Base-by-base conservation (phyloP, 2,329 filamentous ascomycete genomes). In the Neonectria faginata region DNA sequence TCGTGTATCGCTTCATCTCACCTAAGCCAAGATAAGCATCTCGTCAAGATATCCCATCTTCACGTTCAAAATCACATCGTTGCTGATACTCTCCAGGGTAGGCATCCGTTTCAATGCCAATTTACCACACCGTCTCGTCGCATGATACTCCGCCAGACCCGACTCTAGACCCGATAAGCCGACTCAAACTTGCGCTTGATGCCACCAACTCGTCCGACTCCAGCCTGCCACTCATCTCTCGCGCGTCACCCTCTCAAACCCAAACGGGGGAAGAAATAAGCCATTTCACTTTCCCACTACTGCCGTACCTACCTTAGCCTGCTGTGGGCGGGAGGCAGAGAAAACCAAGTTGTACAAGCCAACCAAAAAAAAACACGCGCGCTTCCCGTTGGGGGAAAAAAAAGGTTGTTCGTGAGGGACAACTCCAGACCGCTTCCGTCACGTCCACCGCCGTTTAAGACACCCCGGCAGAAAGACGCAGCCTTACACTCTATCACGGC, bases 161-260 rank as follows among this genome's bases (percentile, higher is more conserved):
- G 25, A 25, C n/a, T 52, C 33, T 33, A 33, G 48, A 18, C 22
- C 42, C 51, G 42, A 50, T 5, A n/a, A 9, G 33, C 45, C 56
- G 52, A 60, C 60, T 64, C 53, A 66, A 68, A 59, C 48, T 64
- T 62, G 64, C 45, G 60, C 64, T 66, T 31, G 47, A 47, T 18
- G 33, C 25, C 45, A 60, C 55, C 41, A 41, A 33, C 57, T 63
- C 51, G 57, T 54, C 53, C 47, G 55, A 67, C 45, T 44, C 9
- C 29, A 27, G 25, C 27, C 39, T 54, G 63, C 44, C 53, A 59
- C 36, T 63, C 31, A 53, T 50, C n/a, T 31, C 25, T 42, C 22
- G 25, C 31, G 47, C 45, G 47, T 33, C 58, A 48, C 47, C 31
- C 18, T 27, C 56, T 18, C 45, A n/a, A 18, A 9, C 20, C 20